Conservation (phyloP, 345 rosid genomes). For the Populus deltoides region DNA sequence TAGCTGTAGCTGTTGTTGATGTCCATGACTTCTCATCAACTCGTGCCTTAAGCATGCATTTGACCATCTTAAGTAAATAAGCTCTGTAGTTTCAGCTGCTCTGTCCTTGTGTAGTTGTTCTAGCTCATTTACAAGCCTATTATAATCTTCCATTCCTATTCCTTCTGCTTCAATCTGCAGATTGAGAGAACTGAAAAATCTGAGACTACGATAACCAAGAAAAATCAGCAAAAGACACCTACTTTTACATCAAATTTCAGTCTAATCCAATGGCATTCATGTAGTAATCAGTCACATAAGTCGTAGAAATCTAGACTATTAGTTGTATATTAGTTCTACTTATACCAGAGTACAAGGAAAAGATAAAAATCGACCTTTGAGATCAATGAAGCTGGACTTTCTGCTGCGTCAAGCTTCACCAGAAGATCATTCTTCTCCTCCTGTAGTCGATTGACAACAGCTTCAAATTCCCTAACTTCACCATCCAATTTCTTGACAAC, state of each 20-base stretch:
- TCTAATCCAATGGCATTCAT: not conserved
- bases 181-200: not conserved
- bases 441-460: conserved; percentile 24
- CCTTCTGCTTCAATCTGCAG: conserved; percentile 38
- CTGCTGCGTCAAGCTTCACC: conserved; percentile 25
- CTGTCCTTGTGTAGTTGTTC: conserved; percentile 44
- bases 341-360: not conserved
- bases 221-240: not conserved
- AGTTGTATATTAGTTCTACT: not conserved
- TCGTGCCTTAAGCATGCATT: conserved; percentile 74
- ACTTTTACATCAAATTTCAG: not conserved
- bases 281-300: not conserved
- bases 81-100: conserved; percentile 47
- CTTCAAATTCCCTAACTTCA: conserved; percentile 36
- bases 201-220: not conserved
- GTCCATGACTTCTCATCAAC: conserved; percentile 36
- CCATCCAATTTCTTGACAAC: conserved; percentile 39
- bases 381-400: conserved; percentile 23
- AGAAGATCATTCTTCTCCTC: conserved; percentile 41
- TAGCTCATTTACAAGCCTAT: conserved; percentile 37
- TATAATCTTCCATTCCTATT: conserved; percentile 37
- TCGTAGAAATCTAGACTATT: not conserved
- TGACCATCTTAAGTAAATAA: conserved; percentile 59
- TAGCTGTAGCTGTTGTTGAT: conserved; percentile 12
- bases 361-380: conserved; percentile 38